These are phyloP conservation scores for Sarocladium oryzae DNA, from an alignment of 2,329 filamentous ascomycete species.

Conservation along the genomic window DNA sequence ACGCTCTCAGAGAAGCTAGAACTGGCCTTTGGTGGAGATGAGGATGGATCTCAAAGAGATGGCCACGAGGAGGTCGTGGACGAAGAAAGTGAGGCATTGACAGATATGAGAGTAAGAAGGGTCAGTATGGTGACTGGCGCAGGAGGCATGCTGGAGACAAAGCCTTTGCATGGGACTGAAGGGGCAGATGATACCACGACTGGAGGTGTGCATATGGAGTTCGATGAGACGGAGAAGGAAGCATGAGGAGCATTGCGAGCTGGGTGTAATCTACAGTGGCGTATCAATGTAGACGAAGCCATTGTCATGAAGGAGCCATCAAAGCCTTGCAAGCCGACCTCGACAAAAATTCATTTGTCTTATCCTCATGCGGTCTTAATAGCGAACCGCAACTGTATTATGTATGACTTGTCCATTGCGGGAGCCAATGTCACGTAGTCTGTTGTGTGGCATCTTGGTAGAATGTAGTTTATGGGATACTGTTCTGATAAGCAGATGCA, in stretches of 20 bases:
- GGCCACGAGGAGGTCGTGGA: conserved; percentile 34
- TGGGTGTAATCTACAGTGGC: not conserved
- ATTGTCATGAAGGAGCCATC: too few species aligned
- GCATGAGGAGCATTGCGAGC: not conserved
- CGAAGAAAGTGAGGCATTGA: conserved; percentile 46
- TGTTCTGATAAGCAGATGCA: not conserved
- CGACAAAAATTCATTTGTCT: too few species aligned
- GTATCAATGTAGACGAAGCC: not conserved
- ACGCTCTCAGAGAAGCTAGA: conserved; percentile 42
- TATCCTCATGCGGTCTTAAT: too few species aligned
- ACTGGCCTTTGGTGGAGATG: conserved; percentile 19
- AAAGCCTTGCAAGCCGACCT: too few species aligned
- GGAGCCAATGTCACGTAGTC: too few species aligned
- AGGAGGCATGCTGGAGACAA: conserved; percentile 41
- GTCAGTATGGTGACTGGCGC: conserved; percentile 44
- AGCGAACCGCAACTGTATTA: too few species aligned
- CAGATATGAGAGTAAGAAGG: conserved; percentile 35
- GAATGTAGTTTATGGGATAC: not conserved
- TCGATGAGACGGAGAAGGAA: conserved; percentile 25
- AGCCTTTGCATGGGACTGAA: conserved; percentile 33
- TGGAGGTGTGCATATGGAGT: conserved; percentile 30
- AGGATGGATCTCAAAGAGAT: conserved; percentile 19
- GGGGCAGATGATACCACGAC: conserved; percentile 16
- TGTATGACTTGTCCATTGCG: too few species aligned
- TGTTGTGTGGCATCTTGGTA: too few species aligned